Evolutionary conservation across 1,139 yeast species (phyloP), one percentile per base, ranked within the genome.

Genomic region (Candida glucosophila): DNA sequence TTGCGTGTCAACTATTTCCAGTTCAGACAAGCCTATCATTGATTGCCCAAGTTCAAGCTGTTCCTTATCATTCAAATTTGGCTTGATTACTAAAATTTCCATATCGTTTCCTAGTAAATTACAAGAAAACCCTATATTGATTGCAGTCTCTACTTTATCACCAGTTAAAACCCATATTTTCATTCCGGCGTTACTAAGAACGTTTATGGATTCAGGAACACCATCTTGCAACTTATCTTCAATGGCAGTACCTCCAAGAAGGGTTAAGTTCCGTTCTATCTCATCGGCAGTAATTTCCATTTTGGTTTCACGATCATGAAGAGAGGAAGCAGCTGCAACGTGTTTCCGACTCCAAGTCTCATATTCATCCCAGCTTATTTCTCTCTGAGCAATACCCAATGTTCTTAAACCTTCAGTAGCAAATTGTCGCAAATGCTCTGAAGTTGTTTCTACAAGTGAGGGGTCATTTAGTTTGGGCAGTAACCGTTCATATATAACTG

Each of bases 91-190:
- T 57, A 49, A 47, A 12, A 64, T 44, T 35, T 63, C 63, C 71
- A 64, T 64, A 32, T 63, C 66, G 34, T 57, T 63, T 6, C 65
- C 68, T 22, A 71, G 49, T 31, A 71, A 48, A 35, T 65, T 66
- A 51, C 73, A 65, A 3, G 70, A 62, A 36, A 65, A 65, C 7
- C 72, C 73, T 38, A 65, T 65, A 34, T 65, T 65, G 29, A 65
- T 65, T 6, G 73, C 73, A 10, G 72, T 65, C 37, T 65, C 72
- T 12, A 64, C 69, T 38, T 62, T 64, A 41, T 66, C 72, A 35
- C 72, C 72, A 13, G 72, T 65, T 24, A 66, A 50, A 15, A 66
- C 72, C 72, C 73, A 65, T 27, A 66, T 49, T 37, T 65, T 66
- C 26, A 65, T 61, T 23, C 73, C 73, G 2, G 73, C 73, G 29